Conservation (phyloP, 2,329 filamentous ascomycete genomes). For the Verticillium zaregamsianum region DNA sequence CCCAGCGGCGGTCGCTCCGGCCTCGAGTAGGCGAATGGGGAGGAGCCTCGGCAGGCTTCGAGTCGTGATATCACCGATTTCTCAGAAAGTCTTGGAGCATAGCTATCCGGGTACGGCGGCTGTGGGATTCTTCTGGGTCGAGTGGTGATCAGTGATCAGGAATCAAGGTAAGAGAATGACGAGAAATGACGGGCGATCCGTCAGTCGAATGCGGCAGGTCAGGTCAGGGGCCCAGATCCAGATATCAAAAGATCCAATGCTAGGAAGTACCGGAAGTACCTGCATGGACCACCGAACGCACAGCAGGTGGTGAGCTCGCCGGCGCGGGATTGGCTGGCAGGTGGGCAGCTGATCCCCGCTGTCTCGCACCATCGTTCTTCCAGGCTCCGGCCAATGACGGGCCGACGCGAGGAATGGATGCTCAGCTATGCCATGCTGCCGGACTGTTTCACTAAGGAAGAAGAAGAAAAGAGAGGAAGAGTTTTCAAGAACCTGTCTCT, state of each 20-base stretch:
- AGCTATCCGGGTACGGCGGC: background rate
- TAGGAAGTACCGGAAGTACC: constrained; percentile 9
- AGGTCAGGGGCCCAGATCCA: background rate
- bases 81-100: background rate
- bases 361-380: constrained; percentile 10
- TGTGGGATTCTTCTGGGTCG: background rate
- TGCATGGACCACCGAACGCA: constrained; percentile 12
- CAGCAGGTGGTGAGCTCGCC: constrained; percentile 7
- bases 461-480: background rate
- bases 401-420: background rate
- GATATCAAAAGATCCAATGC: background rate
- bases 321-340: background rate
- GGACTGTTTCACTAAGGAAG: background rate
- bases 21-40: background rate
- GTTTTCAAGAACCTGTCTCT: background rate
- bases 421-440: background rate
- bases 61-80: background rate
- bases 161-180: background rate
- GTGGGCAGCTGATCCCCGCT: constrained; percentile 9
- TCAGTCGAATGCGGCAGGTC: background rate
- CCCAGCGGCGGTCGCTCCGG: background rate
- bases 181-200: background rate
- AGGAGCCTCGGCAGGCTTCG: background rate
- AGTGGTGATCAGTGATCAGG: background rate
- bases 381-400: constrained; percentile 1